These are phyloP conservation scores for Coprinopsis strossmayeri DNA, from an alignment of 768 basidiomycete species.

Conservation along the genomic window DNA sequence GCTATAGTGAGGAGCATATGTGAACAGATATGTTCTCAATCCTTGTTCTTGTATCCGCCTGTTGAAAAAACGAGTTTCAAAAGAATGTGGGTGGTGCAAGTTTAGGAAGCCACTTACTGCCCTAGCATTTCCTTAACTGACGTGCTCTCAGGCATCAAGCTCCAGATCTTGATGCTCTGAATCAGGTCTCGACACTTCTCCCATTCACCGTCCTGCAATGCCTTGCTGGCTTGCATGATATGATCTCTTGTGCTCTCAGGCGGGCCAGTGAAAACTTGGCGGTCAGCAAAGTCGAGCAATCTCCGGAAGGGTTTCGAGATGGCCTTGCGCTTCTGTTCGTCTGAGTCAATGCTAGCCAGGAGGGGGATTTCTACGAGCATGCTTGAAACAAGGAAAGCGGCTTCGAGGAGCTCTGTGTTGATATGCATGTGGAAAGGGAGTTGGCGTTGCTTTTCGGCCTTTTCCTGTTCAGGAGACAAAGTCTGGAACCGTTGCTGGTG, in stretches of 20 bases:
- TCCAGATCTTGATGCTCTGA: conserved; percentile 97
- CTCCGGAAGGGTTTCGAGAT: conserved; percentile 97
- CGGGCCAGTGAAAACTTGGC: conserved; percentile 95
- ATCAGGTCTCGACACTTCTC: conserved; percentile 90
- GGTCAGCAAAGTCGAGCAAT: conserved; percentile 91
- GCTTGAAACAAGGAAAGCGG: conserved; percentile 95
- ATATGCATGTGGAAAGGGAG: conserved; percentile 99
- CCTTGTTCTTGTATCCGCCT: conserved; percentile 99
- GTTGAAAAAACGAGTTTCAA: conserved; percentile 7
- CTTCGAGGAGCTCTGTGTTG: conserved; percentile 95
- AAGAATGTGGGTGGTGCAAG: too few species aligned
- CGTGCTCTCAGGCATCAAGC: conserved; percentile 84
- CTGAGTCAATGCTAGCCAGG: conserved; percentile 88
- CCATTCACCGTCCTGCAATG: conserved; percentile 95
- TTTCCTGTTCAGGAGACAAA: conserved; percentile 91
- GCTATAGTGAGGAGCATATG: conserved; percentile 91
- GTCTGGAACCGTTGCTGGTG: conserved; percentile 88
- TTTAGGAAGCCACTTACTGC: conserved; percentile 55
- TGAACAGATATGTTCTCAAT: conserved; percentile 93
- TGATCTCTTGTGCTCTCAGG: conserved; percentile 99
- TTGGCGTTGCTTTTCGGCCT: conserved; percentile 91
- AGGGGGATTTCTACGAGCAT: conserved; percentile 98
- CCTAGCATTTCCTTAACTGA: conserved; percentile 93
- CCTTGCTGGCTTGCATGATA: conserved; percentile 98
- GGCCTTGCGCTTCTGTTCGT: conserved; percentile 87